phyloP scores from a whole-genome alignment of 2,329 filamentous ascomycete genomes.

The Curvularia eragrostidis region DNA sequence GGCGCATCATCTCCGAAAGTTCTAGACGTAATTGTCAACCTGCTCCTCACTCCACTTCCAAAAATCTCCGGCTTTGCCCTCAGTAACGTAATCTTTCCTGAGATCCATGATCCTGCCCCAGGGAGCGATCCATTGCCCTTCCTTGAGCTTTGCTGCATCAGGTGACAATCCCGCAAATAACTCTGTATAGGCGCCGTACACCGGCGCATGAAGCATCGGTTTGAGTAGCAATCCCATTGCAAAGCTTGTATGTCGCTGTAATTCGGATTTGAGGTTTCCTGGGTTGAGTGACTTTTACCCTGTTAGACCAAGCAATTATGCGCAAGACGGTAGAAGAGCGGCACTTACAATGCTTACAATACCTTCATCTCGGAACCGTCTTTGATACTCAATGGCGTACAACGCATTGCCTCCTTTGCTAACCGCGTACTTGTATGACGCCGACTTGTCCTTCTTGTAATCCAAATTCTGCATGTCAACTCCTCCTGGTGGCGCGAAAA shows the following conservation, averaged over 20 bases:
- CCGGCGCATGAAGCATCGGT: constrained; percentile 18
- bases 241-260: constrained; percentile 43
- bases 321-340: no score
- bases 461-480: constrained; percentile 28
- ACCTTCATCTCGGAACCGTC: constrained; percentile 20
- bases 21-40: no score
- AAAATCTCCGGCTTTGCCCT: no score
- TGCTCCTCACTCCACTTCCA: no score
- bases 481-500: constrained; percentile 20
- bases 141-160: no score
- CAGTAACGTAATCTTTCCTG: no score
- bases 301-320: no score
- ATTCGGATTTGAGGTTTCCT: constrained; percentile 42
- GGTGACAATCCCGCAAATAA: constrained; percentile 32
- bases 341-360: constrained; percentile 31
- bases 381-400: constrained; percentile 31
- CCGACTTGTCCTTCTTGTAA: constrained; percentile 18
- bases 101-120: no score
- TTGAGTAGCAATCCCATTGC: not conserved
- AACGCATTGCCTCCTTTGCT: constrained; percentile 40
- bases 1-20: no score
- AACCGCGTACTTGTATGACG: no score
- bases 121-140: no score
- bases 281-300: constrained; percentile 46
- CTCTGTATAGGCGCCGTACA: constrained; percentile 36